Conservation (phyloP, 352 stramenopile genomes). For the Phytophthora constricta region DNA sequence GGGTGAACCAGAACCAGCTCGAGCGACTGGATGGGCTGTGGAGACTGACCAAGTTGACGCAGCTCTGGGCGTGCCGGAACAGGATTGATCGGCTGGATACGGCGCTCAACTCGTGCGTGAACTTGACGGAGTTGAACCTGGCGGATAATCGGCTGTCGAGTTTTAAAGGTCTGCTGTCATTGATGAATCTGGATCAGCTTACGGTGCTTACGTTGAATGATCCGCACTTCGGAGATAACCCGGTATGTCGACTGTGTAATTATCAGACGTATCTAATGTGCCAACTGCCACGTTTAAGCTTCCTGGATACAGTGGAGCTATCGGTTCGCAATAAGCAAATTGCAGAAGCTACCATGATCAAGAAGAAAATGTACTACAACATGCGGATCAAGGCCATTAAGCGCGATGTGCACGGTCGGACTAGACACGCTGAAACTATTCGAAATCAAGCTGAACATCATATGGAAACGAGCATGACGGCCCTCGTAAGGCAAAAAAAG, state of each 20-base stretch:
- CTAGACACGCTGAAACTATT: conserved; percentile 55
- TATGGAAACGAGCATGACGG: conserved; percentile 49
- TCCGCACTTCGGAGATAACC: conserved; percentile 91
- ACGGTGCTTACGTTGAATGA: conserved; percentile 78
- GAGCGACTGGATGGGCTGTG: conserved; percentile 62
- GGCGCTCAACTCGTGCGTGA: conserved; percentile 55
- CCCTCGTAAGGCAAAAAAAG: conserved; percentile 66
- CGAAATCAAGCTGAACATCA: conserved; percentile 58
- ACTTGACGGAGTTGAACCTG: conserved; percentile 85
- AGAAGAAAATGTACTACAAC: conserved; percentile 97
- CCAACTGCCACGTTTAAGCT: conserved; percentile 73
- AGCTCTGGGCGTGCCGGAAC: conserved; percentile 85
- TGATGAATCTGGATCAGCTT: conserved; percentile 76
- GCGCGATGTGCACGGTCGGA: conserved; percentile 67
- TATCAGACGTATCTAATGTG: conserved; percentile 93
- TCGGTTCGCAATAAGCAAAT: conserved; percentile 85
- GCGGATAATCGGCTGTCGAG: conserved; percentile 81
- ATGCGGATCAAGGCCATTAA: conserved; percentile 94
- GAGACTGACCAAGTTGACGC: conserved; percentile 52
- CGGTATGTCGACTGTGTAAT: conserved; percentile 92
- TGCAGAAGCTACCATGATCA: conserved; percentile 91
- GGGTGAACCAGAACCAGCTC: conserved; percentile 86
- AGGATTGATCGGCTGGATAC: conserved; percentile 73
- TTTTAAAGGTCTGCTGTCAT: conserved; percentile 87
- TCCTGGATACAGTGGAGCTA: conserved; percentile 81